Evolutionary conservation across 805 yeast genomes (phyloP), one percentile per base, ranked within the genome.

Genomic region (Candida ficus): DNA sequence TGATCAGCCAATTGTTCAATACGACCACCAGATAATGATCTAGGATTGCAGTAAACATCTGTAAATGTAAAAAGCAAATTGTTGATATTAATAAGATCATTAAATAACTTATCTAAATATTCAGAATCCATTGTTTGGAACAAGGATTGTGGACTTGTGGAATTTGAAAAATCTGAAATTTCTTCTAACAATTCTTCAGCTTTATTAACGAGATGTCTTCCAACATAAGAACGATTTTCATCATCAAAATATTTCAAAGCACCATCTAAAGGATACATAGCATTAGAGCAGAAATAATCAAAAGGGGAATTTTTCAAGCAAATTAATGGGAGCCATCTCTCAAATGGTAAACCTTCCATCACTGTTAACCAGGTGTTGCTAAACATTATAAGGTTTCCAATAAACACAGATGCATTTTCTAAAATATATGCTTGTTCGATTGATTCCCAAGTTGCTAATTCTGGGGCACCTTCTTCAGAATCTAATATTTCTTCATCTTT

Each of bases 161-260:
- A 52, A 0, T 41, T 34, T 20, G 62, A 37, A 41, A 62, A 67
- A 1, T 48, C 58, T 3, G 46, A 26, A 12, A 68, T 50, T 7
- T 46, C 33, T 2, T 55, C 50, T 12, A 78, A 47, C 21, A 57
- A 53, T 20, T 54, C 46, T 6, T 53, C 48, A 5, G 73, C 50
- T 29, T 54, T 56, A n/a, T 59, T 51, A 25, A 75, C 49, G 27
- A 69, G 42, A 2, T 45, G 44, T 7, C 56, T 54, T 25, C 74
- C 60, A 4, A 59, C 81, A 56, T 75, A 76, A 7, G 67, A 69
- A 21, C 75, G 68, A 29, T 69, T 65, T 33, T 75, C 76, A 33
- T 75, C 78, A 51, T 78, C 84, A 40, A 79, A 70, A 35, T 68
- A 67, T 49, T 74, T 77, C 32, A 81, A 62, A 2, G 78, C 71